Evolutionary conservation across 371 early-diverging fungal genomes (phyloP).

Genomic region (Batkoa obscura): DNA sequence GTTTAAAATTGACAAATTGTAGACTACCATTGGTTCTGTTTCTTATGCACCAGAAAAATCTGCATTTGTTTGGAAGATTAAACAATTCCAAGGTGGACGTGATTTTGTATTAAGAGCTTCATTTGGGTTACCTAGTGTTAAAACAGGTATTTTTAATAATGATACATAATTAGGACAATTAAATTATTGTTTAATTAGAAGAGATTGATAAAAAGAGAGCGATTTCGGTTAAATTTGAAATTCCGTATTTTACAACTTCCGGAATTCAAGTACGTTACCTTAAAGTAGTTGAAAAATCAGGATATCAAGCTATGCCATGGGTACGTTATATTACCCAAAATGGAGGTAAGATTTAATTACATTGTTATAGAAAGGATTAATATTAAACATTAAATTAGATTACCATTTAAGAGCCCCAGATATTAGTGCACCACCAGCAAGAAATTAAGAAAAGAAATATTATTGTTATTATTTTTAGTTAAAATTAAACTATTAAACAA

Average conservation of each 20-base stretch:
- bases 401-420: not conserved
- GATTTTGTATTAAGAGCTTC: slow-evolving; percentile 89
- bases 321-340: slow-evolving; percentile 96
- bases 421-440: not conserved
- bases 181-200: slow-evolving; percentile 13
- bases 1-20: not conserved
- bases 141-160: slow-evolving; percentile 31
- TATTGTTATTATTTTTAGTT: too few species aligned
- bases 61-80: slow-evolving; percentile 91
- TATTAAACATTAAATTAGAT: not conserved
- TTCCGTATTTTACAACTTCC: slow-evolving; percentile 94
- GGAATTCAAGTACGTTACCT: slow-evolving; percentile 96
- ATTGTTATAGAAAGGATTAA: not conserved
- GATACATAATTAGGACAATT: not conserved
- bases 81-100: slow-evolving; percentile 93
- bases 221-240: slow-evolving; percentile 92
- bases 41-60: slow-evolving; percentile 85
- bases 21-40: slow-evolving; percentile 69
- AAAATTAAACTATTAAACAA: too few species aligned
- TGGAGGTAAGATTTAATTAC: slow-evolving; percentile 29
- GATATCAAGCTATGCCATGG: slow-evolving; percentile 97
- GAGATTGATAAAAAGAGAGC: slow-evolving; percentile 87
- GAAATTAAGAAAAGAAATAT: too few species aligned
- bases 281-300: slow-evolving; percentile 94
- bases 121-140: slow-evolving; percentile 89